phyloP scores from a whole-genome alignment of 495 filamentous ascomycete genomes.

The Hyphodiscus hymeniophilus region DNA sequence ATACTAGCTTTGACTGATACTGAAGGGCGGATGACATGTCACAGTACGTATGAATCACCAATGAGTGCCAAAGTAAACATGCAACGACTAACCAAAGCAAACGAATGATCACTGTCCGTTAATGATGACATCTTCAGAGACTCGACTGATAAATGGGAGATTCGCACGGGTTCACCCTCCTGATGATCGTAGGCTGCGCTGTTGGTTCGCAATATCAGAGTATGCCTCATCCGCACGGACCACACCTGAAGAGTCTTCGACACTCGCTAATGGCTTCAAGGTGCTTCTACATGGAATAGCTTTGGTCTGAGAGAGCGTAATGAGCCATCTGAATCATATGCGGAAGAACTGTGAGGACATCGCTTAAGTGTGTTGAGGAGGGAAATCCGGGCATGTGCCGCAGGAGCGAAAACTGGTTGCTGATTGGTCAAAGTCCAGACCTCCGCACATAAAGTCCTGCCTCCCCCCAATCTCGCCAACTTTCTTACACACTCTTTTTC shows the following conservation, averaged over 20 bases:
- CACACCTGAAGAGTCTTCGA: background rate
- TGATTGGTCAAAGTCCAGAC: constrained; percentile 11
- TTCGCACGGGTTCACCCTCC: background rate
- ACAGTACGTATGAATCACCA: too few species aligned
- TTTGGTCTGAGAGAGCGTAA: background rate
- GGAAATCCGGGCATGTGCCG: constrained; percentile 8
- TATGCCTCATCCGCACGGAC: background rate
- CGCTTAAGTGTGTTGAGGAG: constrained; percentile 10
- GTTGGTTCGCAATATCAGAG: background rate
- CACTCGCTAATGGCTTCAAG: background rate
- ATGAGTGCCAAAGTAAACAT: too few species aligned
- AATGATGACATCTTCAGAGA: too few species aligned
- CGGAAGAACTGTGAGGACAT: constrained; percentile 7
- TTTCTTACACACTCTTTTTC: constrained; percentile 20
- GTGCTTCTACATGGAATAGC: background rate
- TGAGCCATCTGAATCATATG: too few species aligned
- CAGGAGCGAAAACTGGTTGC: background rate
- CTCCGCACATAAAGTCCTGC: constrained; percentile 16
- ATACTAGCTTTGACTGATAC: too few species aligned
- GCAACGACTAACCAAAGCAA: too few species aligned
- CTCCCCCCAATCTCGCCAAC: constrained; percentile 16
- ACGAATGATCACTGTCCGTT: too few species aligned
- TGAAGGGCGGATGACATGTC: too few species aligned
- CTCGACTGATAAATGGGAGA: background rate
- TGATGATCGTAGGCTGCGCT: background rate